Evolutionary conservation across 2,329 filamentous ascomycete genomes (phyloP), one percentile per base, ranked within the genome.

Genomic region (Colletotrichum godetiae): DNA sequence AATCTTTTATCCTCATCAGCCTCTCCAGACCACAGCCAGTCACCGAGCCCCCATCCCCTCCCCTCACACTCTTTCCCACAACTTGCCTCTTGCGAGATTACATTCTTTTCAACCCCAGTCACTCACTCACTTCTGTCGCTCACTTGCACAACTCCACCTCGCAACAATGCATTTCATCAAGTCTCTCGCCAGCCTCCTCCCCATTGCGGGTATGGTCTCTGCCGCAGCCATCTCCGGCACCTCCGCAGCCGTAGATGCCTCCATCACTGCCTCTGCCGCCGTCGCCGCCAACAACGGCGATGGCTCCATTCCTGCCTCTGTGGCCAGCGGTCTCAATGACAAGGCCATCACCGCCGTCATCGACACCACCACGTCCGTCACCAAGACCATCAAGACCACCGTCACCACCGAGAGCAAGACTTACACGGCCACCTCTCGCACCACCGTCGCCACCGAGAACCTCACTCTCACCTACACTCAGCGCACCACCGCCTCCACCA

Each of bases 321-420:
- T 63, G 11, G 19, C 60, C 13, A 53, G 60, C 46, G 60, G 27
- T n/a, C 59, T 62, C 27, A 24, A 49, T 37, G 49, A 62, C 11
- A 35, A 29, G 11, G 59, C 53, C 13, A 27, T 55, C 22, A 64
- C 61, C n/a, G 61, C 61, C 12, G 22, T 53, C 31, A 55, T 3
- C 79, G 82, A 4, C 81, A 78, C 22, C 72, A 76, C 65, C n/a
- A 64, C 64, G 15, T 29, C 22, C 2, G 61, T 64, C 10, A 64
- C 61, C 4, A 64, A 64, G 46, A 64, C 61, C 6, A 10, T 64
- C 46, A 64, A 53, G 22, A 64, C 61, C 5, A 64, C 61, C n/a
- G 61, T 64, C n/a, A 24, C 61, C 22, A 64, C 61, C 1, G 61
- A 64, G 61, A 64, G 49, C 49, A 46, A 49, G 11, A 67, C 13